A percentile compares a stretch with the other conserved stretches of the same genome.
These are phyloP conservation scores for Petunia hybrid DNA, from an alignment of 305 asterid species.

Conservation along the genomic window DNA sequence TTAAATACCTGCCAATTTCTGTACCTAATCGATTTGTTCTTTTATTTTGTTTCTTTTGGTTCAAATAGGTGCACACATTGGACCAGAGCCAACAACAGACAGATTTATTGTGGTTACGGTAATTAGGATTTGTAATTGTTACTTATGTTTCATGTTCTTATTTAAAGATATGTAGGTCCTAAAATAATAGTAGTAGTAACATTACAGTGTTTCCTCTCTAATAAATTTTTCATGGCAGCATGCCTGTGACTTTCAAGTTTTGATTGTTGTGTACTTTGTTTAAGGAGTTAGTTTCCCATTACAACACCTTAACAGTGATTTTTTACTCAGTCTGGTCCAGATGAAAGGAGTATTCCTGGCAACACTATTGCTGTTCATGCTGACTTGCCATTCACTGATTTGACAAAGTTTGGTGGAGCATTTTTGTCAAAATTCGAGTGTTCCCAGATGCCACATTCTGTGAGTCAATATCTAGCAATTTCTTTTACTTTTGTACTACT, in stretches of 20 bases:
- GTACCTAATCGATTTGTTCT: constrained; percentile 8
- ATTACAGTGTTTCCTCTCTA: not conserved
- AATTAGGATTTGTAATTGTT: constrained; percentile 29
- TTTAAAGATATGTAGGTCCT: not conserved
- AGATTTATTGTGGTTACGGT: constrained; percentile 93
- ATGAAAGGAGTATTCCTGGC: constrained; percentile 95
- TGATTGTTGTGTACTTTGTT: not conserved
- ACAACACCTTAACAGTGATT: not conserved
- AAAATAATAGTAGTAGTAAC: not conserved
- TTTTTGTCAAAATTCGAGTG: constrained; percentile 94
- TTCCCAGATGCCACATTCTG: constrained; percentile 96
- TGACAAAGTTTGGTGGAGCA: constrained; percentile 83
- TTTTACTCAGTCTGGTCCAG: constrained; percentile 73
- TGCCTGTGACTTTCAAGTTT: not conserved
- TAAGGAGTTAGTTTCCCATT: not conserved
- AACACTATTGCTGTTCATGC: constrained; percentile 89
- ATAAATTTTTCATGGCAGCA: not conserved
- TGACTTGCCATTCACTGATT: constrained; percentile 82
- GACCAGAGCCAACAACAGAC: constrained; percentile 98
- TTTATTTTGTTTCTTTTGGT: constrained; percentile 28
- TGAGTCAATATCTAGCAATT: constrained; percentile 46
- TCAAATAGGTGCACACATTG: constrained; percentile 85
- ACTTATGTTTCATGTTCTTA: not conserved
- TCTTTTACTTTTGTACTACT: not conserved
- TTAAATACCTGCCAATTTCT: not conserved